These are phyloP conservation scores for Erysimum cheiranthoides DNA, from an alignment of 345 rosid genomes.

Conservation along the genomic window DNA sequence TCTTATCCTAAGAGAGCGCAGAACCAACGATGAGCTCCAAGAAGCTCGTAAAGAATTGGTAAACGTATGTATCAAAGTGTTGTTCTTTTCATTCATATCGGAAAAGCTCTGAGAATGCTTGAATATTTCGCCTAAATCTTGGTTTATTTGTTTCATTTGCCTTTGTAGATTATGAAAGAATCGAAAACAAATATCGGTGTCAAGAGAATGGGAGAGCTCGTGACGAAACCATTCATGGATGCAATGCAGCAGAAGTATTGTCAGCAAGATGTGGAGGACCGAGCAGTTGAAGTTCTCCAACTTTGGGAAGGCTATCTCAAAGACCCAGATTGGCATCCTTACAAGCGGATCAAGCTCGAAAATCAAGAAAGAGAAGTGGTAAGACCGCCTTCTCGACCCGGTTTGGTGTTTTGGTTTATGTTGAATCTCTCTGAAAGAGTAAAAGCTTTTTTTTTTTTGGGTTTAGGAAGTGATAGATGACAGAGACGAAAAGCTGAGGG, in stretches of 20 bases:
- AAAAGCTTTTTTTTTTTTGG: not conserved
- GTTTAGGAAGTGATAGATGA: constrained; percentile 60
- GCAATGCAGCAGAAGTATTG: constrained; percentile 74
- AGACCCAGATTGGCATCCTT: constrained; percentile 95
- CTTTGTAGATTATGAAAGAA: constrained; percentile 68
- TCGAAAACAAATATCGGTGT: constrained; percentile 59
- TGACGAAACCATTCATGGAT: constrained; percentile 72
- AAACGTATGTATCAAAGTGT: constrained; percentile 52
- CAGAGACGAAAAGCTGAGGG: constrained; percentile 68
- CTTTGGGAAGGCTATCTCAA: constrained; percentile 89
- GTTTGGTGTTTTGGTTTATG: not conserved
- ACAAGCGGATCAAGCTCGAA: constrained; percentile 51
- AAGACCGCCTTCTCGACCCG: constrained; percentile 12
- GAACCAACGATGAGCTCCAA: constrained; percentile 89
- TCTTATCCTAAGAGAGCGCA: constrained; percentile 78
- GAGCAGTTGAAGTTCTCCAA: constrained; percentile 74
- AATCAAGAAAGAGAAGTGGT: constrained; percentile 67
- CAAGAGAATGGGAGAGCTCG: constrained; percentile 96
- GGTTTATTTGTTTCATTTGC: constrained; percentile 24
- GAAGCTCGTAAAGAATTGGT: constrained; percentile 92
- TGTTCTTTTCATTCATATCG: not conserved
- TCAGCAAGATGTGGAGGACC: constrained; percentile 78
- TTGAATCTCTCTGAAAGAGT: constrained; percentile 8
- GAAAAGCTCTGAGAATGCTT: not conserved
- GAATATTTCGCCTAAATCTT: not conserved